phyloP scores from a whole-genome alignment of 139 green algal genomes.

The Asterochloris erici region DNA sequence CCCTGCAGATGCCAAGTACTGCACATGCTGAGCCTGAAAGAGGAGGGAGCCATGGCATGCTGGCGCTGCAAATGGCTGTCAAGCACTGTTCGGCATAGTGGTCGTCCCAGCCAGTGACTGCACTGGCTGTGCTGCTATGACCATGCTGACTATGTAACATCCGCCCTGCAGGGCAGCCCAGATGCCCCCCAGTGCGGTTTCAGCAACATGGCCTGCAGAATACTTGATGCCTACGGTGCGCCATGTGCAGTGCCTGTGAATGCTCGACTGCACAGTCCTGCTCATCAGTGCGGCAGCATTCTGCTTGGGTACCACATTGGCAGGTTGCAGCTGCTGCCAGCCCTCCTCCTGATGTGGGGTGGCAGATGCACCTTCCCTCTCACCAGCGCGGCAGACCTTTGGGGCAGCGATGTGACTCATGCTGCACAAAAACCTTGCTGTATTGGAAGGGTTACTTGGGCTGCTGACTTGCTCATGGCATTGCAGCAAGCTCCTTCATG shows the following conservation, averaged over 20 bases:
- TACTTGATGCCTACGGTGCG: conserved; percentile 87
- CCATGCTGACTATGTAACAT: too few relatives aligned
- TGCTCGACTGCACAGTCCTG: not conserved
- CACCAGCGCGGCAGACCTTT: too few relatives aligned
- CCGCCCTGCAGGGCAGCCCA: conserved; percentile 52
- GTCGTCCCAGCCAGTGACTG: not conserved
- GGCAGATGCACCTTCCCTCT: too few relatives aligned
- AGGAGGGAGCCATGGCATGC: not conserved
- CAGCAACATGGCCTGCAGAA: conserved; percentile 81
- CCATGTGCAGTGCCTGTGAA: not conserved
- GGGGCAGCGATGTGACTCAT: not conserved
- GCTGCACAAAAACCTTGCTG: too few relatives aligned
- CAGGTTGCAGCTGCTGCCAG: not conserved
- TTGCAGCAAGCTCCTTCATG: not conserved
- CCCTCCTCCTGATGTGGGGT: too few relatives aligned
- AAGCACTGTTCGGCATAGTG: not conserved
- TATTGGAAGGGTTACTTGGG: not conserved
- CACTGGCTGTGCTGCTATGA: not conserved
- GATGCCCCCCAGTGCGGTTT: conserved; percentile 88
- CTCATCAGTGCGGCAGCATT: not conserved
- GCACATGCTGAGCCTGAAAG: not conserved
- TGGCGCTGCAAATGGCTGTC: not conserved
- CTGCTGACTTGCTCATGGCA: not conserved
- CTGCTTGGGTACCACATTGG: not conserved
- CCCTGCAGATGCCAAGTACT: not conserved